Conservation (phyloP, 2,329 filamentous ascomycete species). For the Talaromyces marneffei region DNA sequence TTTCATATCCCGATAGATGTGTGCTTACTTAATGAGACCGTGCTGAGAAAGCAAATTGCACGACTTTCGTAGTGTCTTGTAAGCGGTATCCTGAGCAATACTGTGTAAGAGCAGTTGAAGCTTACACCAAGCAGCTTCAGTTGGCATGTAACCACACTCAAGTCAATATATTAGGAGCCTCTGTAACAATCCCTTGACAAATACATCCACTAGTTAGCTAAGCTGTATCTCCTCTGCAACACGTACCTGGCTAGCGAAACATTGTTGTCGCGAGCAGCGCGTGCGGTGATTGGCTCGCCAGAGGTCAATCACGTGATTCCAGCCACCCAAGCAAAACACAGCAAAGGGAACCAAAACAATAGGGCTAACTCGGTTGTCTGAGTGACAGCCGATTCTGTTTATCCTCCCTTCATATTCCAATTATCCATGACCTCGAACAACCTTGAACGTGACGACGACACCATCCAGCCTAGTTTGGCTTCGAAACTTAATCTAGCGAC, state of each 20-base stretch:
- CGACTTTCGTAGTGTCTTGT: background rate
- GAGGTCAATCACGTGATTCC: conserved; percentile 27
- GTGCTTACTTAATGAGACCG: conserved; percentile 5
- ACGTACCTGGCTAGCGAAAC: background rate
- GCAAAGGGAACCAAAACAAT: conserved; percentile 23
- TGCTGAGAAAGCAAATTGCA: background rate
- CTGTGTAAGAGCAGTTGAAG: too few relatives aligned
- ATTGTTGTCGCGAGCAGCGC: conserved; percentile 9
- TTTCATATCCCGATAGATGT: conserved; percentile 13
- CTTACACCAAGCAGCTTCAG: background rate
- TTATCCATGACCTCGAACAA: conserved; percentile 16
- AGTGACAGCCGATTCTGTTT: conserved; percentile 39
- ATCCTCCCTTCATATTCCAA: conserved; percentile 24
- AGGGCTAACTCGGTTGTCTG: conserved; percentile 31
- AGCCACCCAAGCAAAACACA: conserved; percentile 16
- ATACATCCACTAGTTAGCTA: too few relatives aligned
- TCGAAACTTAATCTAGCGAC: conserved; percentile 5
- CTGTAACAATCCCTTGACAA: background rate
- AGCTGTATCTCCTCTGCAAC: too few relatives aligned
- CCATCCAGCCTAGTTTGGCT: conserved; percentile 16
- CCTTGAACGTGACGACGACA: conserved; percentile 18
- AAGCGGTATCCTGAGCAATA: background rate
- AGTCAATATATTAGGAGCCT: background rate
- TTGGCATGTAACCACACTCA: background rate
- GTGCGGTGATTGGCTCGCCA: conserved; percentile 7